A percentile compares a stretch with the other conserved stretches of the same genome.
These are phyloP conservation scores for Meyerozyma sp. DNA, from an alignment of 1,139 yeast species.

Conservation along the genomic window DNA sequence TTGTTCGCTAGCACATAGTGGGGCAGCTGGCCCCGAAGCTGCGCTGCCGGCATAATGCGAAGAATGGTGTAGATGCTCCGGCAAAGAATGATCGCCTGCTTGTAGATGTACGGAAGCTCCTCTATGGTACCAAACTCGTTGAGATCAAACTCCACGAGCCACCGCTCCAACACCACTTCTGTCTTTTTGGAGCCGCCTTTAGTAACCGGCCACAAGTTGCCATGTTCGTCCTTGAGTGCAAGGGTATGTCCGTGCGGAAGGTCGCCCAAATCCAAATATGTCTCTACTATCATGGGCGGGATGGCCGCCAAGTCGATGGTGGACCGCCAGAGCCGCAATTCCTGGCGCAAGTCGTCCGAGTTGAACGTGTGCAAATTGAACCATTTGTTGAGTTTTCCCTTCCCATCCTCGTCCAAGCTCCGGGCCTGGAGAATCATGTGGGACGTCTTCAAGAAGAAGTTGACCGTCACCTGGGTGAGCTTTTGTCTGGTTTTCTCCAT, in stretches of 20 bases:
- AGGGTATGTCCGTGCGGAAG: slow-evolving; percentile 59
- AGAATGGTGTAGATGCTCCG: slow-evolving; percentile 67
- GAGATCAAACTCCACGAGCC: slow-evolving; percentile 77
- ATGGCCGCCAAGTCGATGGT: slow-evolving; percentile 33
- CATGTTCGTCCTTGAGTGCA: slow-evolving; percentile 49
- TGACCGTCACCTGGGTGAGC: slow-evolving; percentile 47
- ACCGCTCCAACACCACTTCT: slow-evolving; percentile 86
- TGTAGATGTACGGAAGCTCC: slow-evolving; percentile 68
- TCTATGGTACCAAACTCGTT: slow-evolving; percentile 25
- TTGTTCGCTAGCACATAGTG: slow-evolving; percentile 44
- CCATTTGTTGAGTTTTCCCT: slow-evolving; percentile 47
- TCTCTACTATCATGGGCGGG: slow-evolving; percentile 84
- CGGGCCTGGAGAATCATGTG: slow-evolving; percentile 40
- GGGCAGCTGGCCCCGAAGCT: neutral
- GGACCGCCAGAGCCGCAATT: slow-evolving; percentile 55
- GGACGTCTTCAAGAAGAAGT: slow-evolving; percentile 70
- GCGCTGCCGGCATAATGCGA: slow-evolving; percentile 59
- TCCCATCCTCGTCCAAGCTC: slow-evolving; percentile 5
- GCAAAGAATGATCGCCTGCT: slow-evolving; percentile 67
- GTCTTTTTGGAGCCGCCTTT: slow-evolving; percentile 51
- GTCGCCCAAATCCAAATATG: slow-evolving; percentile 66
- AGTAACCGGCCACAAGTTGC: slow-evolving; percentile 46
- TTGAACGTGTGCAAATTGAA: slow-evolving; percentile 57
- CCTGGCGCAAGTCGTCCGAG: slow-evolving; percentile 47
- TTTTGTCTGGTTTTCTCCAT: slow-evolving; percentile 11